Percentiles rank a stretch among this genome's conserved stretches.
These are phyloP conservation scores for Lepidopterella palustris DNA, from an alignment of 495 filamentous ascomycete species.

Conservation along the genomic window DNA sequence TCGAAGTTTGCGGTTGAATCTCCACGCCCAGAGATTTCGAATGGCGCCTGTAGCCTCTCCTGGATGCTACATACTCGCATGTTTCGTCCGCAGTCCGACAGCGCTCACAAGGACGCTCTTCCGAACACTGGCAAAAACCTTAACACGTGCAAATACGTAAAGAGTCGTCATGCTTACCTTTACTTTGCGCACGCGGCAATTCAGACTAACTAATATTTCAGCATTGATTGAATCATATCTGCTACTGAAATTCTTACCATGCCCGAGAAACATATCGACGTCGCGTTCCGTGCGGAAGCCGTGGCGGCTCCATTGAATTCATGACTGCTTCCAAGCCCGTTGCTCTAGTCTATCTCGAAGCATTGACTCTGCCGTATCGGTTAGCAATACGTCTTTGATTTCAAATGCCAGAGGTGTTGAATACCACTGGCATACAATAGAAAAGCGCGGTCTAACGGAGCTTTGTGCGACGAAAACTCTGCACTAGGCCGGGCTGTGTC, in stretches of 20 bases:
- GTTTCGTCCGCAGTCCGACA: neutral
- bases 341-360: too few relatives aligned
- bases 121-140: neutral
- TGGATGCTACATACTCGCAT: neutral
- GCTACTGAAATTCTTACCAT: neutral
- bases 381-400: too few relatives aligned
- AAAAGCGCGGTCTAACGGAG: too few relatives aligned
- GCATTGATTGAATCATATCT: neutral
- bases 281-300: neutral
- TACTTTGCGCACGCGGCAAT: neutral
- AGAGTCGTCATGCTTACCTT: too few relatives aligned
- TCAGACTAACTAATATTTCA: neutral
- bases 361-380: too few relatives aligned
- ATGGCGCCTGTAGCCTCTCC: neutral
- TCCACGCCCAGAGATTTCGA: neutral
- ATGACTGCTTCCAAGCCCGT: too few relatives aligned
- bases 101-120: neutral
- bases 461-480: too few relatives aligned
- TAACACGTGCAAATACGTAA: too few relatives aligned
- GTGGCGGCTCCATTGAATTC: neutral
- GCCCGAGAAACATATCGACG: neutral
- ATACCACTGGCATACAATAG: too few relatives aligned
- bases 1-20: too few relatives aligned
- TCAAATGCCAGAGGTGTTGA: too few relatives aligned
- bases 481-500: too few relatives aligned